These are phyloP conservation scores for Crassisporium funariophilum DNA, from an alignment of 768 basidiomycete genomes.

Conservation along the genomic window DNA sequence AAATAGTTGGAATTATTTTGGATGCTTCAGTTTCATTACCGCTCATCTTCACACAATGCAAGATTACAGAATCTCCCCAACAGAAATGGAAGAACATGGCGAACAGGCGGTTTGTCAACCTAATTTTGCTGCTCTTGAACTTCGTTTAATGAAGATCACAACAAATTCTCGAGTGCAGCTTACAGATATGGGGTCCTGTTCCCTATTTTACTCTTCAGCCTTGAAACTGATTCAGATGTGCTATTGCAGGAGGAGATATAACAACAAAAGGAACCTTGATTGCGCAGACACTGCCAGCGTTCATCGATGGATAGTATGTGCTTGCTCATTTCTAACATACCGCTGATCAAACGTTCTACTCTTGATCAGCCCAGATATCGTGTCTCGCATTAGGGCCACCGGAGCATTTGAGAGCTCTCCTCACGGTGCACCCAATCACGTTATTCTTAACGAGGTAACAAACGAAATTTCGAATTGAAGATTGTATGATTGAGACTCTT, in stretches of 20 bases:
- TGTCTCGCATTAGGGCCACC: slow-evolving; percentile 65
- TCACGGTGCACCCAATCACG: slow-evolving; percentile 78
- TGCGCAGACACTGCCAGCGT: slow-evolving; percentile 69
- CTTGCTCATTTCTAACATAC: slow-evolving; percentile 4
- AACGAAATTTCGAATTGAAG: slow-evolving; percentile 5
- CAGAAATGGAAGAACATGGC: slow-evolving; percentile 79
- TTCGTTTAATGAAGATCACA: neutral
- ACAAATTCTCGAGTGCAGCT: slow-evolving; percentile 35
- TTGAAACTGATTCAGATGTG: slow-evolving; percentile 8
- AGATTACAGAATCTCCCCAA: slow-evolving; percentile 82
- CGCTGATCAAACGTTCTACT: slow-evolving; percentile 4
- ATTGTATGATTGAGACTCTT: slow-evolving; percentile 5
- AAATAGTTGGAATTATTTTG: slow-evolving; percentile 6
- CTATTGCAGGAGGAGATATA: slow-evolving; percentile 68
- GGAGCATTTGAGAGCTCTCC: slow-evolving; percentile 65
- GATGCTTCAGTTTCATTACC: too few species aligned
- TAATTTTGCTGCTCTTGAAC: slow-evolving; percentile 7
- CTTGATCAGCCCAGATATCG: slow-evolving; percentile 70
- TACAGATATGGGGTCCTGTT: slow-evolving; percentile 70
- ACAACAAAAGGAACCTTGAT: slow-evolving; percentile 69
- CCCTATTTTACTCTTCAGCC: neutral
- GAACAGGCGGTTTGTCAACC: slow-evolving; percentile 63
- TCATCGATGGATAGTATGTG: slow-evolving; percentile 66
- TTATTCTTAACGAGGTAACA: slow-evolving; percentile 83
- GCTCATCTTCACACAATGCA: slow-evolving; percentile 6